phyloP scores from a whole-genome alignment of 208 protist species.

The Eutreptiella sp. region DNA sequence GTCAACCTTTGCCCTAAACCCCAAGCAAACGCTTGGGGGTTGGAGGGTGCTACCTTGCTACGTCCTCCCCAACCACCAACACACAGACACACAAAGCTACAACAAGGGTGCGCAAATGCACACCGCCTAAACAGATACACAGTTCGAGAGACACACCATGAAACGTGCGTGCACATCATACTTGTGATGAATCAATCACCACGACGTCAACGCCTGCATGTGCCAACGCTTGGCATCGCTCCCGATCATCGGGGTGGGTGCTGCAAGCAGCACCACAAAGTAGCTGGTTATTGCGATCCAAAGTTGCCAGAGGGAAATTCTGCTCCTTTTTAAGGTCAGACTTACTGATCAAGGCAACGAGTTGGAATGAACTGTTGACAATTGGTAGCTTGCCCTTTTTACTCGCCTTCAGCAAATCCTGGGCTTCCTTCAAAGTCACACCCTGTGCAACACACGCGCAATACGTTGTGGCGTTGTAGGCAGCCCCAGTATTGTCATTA shows the following conservation, averaged over 20 bases:
- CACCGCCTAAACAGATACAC: too few species aligned
- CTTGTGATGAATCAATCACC: slow-evolving; percentile 72
- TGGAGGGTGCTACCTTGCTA: too few species aligned
- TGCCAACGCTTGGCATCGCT: slow-evolving; percentile 64
- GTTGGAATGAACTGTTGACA: slow-evolving; percentile 77
- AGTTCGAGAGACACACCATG: too few species aligned
- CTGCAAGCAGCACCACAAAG: slow-evolving; percentile 80
- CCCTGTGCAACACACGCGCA: slow-evolving; percentile 46
- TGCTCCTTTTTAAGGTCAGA: slow-evolving; percentile 70
- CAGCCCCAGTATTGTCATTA: slow-evolving; percentile 1
- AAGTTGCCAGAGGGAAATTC: slow-evolving; percentile 64
- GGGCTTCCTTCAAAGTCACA: slow-evolving; percentile 85
- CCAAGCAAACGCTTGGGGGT: too few species aligned
- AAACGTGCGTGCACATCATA: too few species aligned
- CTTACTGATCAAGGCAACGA: slow-evolving; percentile 80
- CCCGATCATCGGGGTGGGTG: slow-evolving; percentile 76
- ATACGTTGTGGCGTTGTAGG: slow-evolving; percentile 10
- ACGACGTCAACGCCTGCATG: slow-evolving; percentile 83
- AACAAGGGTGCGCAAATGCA: too few species aligned
- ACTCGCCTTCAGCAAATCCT: slow-evolving; percentile 82
- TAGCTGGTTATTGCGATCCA: slow-evolving; percentile 64
- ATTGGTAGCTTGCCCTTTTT: slow-evolving; percentile 92
- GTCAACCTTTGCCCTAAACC: too few species aligned
- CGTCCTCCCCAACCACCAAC: too few species aligned
- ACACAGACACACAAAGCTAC: too few species aligned